Conservation (phyloP, 768 basidiomycete species). For the Flagelloscypha sp. region DNA sequence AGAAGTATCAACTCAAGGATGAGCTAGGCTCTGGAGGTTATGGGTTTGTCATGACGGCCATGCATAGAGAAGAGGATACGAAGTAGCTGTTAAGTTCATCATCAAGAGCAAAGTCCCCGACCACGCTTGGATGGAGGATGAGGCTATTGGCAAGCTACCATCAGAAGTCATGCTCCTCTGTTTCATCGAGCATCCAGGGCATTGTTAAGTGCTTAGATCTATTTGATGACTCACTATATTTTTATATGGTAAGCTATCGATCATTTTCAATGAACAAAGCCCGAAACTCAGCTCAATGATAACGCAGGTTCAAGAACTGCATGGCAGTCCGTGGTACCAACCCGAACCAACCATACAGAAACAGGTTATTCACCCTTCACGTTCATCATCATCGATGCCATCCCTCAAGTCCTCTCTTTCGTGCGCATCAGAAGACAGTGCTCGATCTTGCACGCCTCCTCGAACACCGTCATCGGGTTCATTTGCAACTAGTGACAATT, state of each 20-base stretch:
- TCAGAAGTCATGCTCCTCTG: conserved; percentile 75
- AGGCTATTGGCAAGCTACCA: conserved; percentile 56
- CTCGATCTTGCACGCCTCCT: conserved; percentile 37
- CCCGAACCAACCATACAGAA: conserved; percentile 23
- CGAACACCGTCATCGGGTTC: conserved; percentile 16
- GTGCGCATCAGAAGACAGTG: conserved; percentile 34
- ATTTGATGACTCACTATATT: conserved; percentile 77
- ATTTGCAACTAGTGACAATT: conserved; percentile 12
- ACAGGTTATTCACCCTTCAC: conserved; percentile 16
- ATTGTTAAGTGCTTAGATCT: conserved; percentile 79
- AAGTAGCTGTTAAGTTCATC: conserved; percentile 95
- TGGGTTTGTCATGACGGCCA: conserved; percentile 89
- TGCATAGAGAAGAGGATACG: conserved; percentile 46
- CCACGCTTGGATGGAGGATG: conserved; percentile 56
- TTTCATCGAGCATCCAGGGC: conserved; percentile 65
- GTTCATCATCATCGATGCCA: conserved; percentile 35
- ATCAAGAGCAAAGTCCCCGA: conserved; percentile 62
- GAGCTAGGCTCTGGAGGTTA: conserved; percentile 89
- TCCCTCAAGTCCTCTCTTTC: conserved; percentile 51
- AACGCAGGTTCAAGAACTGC: conserved; percentile 78
- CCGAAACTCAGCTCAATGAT: conserved; percentile 7
- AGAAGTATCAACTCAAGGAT: conserved; percentile 53
- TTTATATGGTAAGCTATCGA: conserved; percentile 66
- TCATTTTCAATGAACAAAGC: background rate
- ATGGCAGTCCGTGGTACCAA: conserved; percentile 82